Conservation (phyloP, 768 basidiomycete genomes). For the Kwoniella botswanensis region DNA sequence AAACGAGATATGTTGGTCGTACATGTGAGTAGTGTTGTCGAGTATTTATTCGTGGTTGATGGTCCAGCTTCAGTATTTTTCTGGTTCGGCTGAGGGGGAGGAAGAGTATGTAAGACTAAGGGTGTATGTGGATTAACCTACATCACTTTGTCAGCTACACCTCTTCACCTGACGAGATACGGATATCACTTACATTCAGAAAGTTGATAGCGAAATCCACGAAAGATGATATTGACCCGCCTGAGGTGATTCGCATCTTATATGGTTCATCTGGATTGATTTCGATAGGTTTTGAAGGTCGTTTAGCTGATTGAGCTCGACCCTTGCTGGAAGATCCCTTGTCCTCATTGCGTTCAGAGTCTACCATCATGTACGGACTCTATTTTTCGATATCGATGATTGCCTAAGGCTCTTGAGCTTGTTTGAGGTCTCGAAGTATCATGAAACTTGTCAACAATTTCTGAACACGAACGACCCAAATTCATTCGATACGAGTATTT, state of each 20-base stretch:
- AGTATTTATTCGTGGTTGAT: neutral
- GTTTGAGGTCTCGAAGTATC: neutral
- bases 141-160: neutral
- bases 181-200: constrained; percentile 26
- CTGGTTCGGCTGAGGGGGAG: constrained; percentile 8
- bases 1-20: constrained; percentile 66
- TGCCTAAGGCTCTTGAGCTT: neutral
- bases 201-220: constrained; percentile 40
- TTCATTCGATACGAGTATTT: neutral
- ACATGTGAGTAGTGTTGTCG: constrained; percentile 35
- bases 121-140: constrained; percentile 40
- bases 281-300: neutral
- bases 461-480: neutral
- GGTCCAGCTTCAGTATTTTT: constrained; percentile 6
- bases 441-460: neutral
- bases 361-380: neutral
- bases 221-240: constrained; percentile 35
- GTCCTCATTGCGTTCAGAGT: neutral
- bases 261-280: constrained; percentile 22
- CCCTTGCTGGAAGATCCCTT: neutral
- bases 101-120: constrained; percentile 41
- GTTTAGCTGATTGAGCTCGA: neutral
- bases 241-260: constrained; percentile 44
- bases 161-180: too few relatives aligned
- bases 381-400: neutral